phyloP scores from a whole-genome alignment of 257 asterid genomes.

The Eustoma russellianum region DNA sequence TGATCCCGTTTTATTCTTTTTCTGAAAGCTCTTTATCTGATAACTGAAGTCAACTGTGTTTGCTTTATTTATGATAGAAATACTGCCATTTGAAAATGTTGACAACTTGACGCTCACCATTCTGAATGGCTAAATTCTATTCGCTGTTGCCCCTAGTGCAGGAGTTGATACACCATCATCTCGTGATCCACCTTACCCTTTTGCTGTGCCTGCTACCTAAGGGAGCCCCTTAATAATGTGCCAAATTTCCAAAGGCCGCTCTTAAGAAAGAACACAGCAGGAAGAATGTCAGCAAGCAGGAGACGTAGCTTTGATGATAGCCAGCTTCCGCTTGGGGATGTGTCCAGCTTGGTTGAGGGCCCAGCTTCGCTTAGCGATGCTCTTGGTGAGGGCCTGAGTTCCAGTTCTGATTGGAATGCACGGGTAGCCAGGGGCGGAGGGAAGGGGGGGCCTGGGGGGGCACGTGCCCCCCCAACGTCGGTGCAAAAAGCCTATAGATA shows the following conservation, averaged over 20 bases:
- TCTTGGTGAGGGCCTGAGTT: slow-evolving; percentile 77
- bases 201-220: slow-evolving; percentile 83
- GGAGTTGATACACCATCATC: slow-evolving; percentile 99
- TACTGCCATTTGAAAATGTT: slow-evolving; percentile 2
- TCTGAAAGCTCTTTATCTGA: neutral
- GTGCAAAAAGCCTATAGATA: too few species aligned
- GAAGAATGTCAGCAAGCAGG: slow-evolving; percentile 80
- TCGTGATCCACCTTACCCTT: slow-evolving; percentile 98
- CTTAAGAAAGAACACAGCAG: slow-evolving; percentile 67
- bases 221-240: slow-evolving; percentile 57
- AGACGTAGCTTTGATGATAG: slow-evolving; percentile 96
- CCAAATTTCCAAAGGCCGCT: slow-evolving; percentile 98
- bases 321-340: slow-evolving; percentile 68
- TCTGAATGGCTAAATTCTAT: slow-evolving; percentile 42
- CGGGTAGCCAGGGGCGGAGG: too few species aligned
- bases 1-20: slow-evolving; percentile 12
- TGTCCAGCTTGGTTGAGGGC: slow-evolving; percentile 67
- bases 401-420: slow-evolving; percentile 97
- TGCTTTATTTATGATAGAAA: neutral
- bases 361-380: slow-evolving; percentile 93
- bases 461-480: too few species aligned
- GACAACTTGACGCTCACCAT: slow-evolving; percentile 8
- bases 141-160: slow-evolving; percentile 80
- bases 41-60: neutral
- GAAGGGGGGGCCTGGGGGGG: too few species aligned